Percentiles rank a stretch among this genome's conserved stretches.
Conservation (phyloP, 495 filamentous ascomycete species). For the Podospora conica region DNA sequence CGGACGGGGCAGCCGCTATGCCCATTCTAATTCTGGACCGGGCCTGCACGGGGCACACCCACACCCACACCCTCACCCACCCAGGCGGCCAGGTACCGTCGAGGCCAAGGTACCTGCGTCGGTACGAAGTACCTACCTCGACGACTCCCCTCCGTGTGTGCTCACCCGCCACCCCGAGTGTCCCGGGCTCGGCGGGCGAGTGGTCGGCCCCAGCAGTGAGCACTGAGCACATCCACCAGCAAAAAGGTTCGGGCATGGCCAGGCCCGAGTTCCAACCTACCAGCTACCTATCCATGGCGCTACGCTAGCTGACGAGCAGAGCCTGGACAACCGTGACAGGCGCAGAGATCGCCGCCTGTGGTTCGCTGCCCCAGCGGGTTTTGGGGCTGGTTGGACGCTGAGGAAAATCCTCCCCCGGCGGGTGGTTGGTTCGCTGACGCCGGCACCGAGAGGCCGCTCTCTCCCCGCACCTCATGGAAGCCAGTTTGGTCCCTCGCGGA, state of each 20-base stretch:
- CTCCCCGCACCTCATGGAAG: background rate
- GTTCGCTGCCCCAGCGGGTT: constrained; percentile 20
- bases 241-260: background rate
- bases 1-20: constrained; percentile 32
- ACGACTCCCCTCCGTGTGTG: background rate
- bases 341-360: constrained; percentile 13
- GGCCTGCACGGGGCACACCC: constrained; percentile 8
- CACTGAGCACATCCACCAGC: constrained; percentile 14
- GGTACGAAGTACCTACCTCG: background rate
- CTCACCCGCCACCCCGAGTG: background rate
- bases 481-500: too few relatives aligned
- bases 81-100: background rate
- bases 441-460: background rate
- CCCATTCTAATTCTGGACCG: constrained; percentile 32
- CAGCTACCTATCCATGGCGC: constrained; percentile 17
- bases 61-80: constrained; percentile 8
- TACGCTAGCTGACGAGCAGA: constrained; percentile 16
- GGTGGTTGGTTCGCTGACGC: constrained; percentile 4
- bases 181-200: background rate
- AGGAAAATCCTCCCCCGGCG: constrained; percentile 1
- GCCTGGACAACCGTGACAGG: constrained; percentile 1
- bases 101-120: background rate
- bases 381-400: constrained; percentile 13
- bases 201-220: constrained; percentile 3
- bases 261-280: background rate